phyloP scores from a whole-genome alignment of 2,329 filamentous ascomycete genomes.

The Gaeumannomyces sp. region DNA sequence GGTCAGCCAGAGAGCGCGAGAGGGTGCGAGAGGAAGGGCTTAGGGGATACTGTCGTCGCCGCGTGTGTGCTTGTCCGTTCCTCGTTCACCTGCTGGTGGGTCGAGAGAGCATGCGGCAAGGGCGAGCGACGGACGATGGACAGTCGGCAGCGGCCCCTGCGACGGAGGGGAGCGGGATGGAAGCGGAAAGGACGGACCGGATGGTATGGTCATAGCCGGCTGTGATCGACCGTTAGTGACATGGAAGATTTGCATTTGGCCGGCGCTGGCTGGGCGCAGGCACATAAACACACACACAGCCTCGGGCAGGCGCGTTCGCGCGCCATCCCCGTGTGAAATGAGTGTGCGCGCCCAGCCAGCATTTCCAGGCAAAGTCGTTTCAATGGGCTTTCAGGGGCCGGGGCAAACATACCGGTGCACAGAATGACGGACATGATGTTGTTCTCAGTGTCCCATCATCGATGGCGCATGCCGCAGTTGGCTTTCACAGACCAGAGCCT shows the following conservation, averaged over 20 bases:
- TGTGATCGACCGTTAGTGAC: slow-evolving; percentile 19
- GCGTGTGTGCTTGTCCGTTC: background rate
- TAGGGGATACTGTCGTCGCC: background rate
- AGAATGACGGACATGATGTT: slow-evolving; percentile 53
- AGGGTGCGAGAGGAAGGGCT: background rate
- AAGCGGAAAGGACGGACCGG: slow-evolving; percentile 33
- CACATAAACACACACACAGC: too few species aligned
- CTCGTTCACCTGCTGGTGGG: background rate
- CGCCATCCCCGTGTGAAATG: background rate
- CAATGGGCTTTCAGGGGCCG: slow-evolving; percentile 11
- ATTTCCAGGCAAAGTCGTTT: background rate
- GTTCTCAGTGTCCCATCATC: slow-evolving; percentile 10
- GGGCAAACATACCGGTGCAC: slow-evolving; percentile 46
- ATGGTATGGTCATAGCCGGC: slow-evolving; percentile 60
- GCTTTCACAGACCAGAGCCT: background rate
- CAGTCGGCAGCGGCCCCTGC: background rate
- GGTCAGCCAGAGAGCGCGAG: slow-evolving; percentile 1
- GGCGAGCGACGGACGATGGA: background rate
- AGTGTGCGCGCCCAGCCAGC: too few species aligned
- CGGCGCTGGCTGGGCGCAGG: background rate
- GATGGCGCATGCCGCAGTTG: slow-evolving; percentile 8
- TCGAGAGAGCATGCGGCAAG: background rate
- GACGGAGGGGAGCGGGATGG: background rate
- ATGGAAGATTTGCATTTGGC: background rate
- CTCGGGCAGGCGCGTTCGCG: too few species aligned